Base-by-base conservation (phyloP, 2,329 filamentous ascomycete species). In the Fusarium virguliforme region DNA sequence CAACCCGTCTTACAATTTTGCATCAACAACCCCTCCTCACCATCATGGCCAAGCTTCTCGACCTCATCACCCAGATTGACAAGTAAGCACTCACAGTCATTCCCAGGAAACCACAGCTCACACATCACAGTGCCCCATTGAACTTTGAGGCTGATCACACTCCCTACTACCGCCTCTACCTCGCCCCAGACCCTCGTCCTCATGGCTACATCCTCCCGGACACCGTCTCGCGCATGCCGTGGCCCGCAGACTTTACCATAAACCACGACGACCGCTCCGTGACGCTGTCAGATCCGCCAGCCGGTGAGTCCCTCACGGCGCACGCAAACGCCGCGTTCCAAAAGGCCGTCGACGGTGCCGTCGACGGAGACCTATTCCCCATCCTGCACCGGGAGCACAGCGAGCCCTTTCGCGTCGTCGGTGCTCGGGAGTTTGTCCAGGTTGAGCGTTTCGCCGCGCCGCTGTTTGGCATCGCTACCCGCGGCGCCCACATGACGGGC, bases 401-500 rank as follows among this genome's bases (percentile, higher is more conserved):
- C 74, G 84, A 86, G 71, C 77, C 76, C 67, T 85, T 84, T 63
- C 81, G 77, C 43, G 50, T 85, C 60, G 71, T 81, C 6, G 83
- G 83, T 13, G 80, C 82, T 4, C 72, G 78, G n/a, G 69, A 66
- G 9, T 72, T 76, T 18, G 78, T 83, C 50, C 79, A 78, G 56
- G 84, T 93, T 71, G 91, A 93, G 79, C 85, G 91, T 26, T 86
- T 86, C 60, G 89, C 89, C 4, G 86, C 84, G 43, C 83, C 88
- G 4, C 81, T 94, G 4, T 93, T 94, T 69, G 91, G 91, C 8
- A 86, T 93, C 32, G 86, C 89, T 38, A 89, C 86, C 8, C 90
- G 91, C 66, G 91, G 91, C 32, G 86, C 84, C 3, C 90, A 94
- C 77, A 84, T 92, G 80, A 93, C 90, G 1, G 89, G 86, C 4